phyloP scores from a whole-genome alignment of 257 asterid species.

The Gardenia jasminoides region DNA sequence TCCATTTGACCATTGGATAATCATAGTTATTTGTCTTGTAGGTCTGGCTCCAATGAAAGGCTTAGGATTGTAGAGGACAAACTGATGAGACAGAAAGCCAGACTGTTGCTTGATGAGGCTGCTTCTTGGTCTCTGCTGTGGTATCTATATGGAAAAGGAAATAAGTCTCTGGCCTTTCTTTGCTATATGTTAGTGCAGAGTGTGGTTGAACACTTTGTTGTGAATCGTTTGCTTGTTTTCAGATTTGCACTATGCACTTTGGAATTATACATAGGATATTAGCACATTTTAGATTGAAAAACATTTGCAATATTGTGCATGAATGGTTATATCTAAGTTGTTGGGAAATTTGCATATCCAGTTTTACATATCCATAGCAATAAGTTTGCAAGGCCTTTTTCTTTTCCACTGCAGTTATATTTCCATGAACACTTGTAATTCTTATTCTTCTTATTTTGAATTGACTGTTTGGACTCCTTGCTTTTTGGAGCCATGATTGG shows the following conservation, averaged over 20 bases:
- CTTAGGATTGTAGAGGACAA: conserved; percentile 80
- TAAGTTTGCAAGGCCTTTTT: neutral
- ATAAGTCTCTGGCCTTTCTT: conserved; percentile 24
- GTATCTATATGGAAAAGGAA: conserved; percentile 93
- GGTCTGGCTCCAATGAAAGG: conserved; percentile 83
- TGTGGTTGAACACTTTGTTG: neutral
- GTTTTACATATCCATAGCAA: neutral
- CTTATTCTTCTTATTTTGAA: neutral
- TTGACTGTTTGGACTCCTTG: conserved; percentile 12
- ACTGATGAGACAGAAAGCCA: conserved; percentile 87
- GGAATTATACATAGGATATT: neutral
- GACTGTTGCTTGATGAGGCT: conserved; percentile 88
- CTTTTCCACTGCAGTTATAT: neutral
- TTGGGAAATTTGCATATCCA: neutral
- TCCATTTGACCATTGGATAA: conserved; percentile 14
- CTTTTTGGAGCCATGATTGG: conserved; percentile 19
- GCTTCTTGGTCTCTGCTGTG: conserved; percentile 99
- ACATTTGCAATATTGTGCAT: neutral
- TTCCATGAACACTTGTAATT: neutral
- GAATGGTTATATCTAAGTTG: neutral
- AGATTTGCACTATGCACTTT: neutral
- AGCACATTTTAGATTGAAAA: neutral
- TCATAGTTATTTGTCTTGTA: conserved; percentile 33
- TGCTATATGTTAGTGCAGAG: conserved; percentile 1
- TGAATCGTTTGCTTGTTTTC: neutral